These are phyloP conservation scores for Allium sativum DNA, from an alignment of 106 monocot genomes.

Conservation along the genomic window DNA sequence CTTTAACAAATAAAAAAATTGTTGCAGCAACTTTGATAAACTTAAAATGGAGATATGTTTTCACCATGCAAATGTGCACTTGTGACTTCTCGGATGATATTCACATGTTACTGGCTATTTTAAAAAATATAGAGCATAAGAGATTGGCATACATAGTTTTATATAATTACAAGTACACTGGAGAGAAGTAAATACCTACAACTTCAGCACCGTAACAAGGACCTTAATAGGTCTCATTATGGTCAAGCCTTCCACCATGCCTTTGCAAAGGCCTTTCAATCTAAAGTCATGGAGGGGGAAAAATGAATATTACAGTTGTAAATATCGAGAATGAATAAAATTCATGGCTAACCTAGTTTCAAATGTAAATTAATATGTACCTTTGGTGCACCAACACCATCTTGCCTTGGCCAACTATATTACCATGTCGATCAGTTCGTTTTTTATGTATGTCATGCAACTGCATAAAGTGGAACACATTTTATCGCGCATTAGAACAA, in stretches of 20 bases:
- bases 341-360: neutral
- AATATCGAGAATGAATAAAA: neutral
- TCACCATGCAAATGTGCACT: too few species aligned
- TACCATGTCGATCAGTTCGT: slow-evolving; percentile 72
- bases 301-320: neutral
- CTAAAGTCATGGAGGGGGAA: slow-evolving; percentile 21
- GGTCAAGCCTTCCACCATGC: slow-evolving; percentile 97
- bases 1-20: too few species aligned
- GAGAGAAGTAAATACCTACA: slow-evolving; percentile 25
- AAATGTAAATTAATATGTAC: slow-evolving; percentile 17
- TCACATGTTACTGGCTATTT: too few species aligned
- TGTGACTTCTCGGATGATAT: too few species aligned
- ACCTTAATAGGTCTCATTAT: slow-evolving; percentile 88
- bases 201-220: slow-evolving; percentile 92
- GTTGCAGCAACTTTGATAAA: too few species aligned
- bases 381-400: slow-evolving; percentile 91
- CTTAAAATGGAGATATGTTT: too few species aligned
- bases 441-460: slow-evolving; percentile 86
- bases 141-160: too few species aligned
- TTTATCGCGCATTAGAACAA: neutral
- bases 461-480: slow-evolving; percentile 26
- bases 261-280: slow-evolving; percentile 89
- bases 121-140: too few species aligned
- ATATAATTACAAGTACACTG: neutral
- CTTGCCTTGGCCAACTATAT: slow-evolving; percentile 62